Evolutionary conservation across 2,329 filamentous ascomycete genomes (phyloP).

Genomic region (Coniella lustricola): DNA sequence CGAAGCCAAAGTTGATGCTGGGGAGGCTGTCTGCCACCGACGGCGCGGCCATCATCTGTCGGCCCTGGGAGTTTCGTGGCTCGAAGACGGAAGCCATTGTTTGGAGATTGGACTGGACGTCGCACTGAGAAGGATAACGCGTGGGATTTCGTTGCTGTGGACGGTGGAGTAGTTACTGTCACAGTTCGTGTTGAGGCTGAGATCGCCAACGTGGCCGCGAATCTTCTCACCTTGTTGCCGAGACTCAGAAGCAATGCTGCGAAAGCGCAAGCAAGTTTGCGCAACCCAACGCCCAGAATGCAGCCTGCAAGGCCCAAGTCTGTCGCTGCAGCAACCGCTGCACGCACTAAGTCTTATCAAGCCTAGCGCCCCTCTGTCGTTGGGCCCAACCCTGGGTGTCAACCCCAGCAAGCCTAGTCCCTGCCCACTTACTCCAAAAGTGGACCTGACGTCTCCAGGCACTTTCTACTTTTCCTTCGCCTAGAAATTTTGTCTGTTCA

Average conservation of each 20-base stretch:
- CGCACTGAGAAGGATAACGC: not conserved
- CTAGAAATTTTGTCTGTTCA: conserved; percentile 4
- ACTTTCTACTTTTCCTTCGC: not conserved
- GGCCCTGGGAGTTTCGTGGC: conserved; percentile 59
- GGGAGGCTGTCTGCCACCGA: conserved; percentile 75
- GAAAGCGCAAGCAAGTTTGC: not conserved
- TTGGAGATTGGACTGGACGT: conserved; percentile 6
- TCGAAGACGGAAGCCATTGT: conserved; percentile 59
- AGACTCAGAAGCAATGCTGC: not conserved
- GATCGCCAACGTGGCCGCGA: too few species aligned
- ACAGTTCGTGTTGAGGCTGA: too few species aligned
- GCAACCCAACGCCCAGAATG: not conserved
- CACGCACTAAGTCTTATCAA: not conserved
- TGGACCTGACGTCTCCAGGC: conserved; percentile 1
- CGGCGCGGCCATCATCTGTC: conserved; percentile 52
- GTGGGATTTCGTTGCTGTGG: not conserved
- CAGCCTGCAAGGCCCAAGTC: not conserved
- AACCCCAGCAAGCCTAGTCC: too few species aligned
- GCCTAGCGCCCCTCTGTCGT: too few species aligned
- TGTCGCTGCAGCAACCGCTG: conserved; percentile 17
- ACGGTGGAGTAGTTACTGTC: too few species aligned
- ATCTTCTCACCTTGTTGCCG: not conserved
- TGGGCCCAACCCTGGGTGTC: too few species aligned
- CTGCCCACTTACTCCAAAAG: conserved; percentile 4
- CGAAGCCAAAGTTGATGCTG: conserved; percentile 90